Conservation (phyloP, 345 rosid genomes). For the Syzygium oleosum region DNA sequence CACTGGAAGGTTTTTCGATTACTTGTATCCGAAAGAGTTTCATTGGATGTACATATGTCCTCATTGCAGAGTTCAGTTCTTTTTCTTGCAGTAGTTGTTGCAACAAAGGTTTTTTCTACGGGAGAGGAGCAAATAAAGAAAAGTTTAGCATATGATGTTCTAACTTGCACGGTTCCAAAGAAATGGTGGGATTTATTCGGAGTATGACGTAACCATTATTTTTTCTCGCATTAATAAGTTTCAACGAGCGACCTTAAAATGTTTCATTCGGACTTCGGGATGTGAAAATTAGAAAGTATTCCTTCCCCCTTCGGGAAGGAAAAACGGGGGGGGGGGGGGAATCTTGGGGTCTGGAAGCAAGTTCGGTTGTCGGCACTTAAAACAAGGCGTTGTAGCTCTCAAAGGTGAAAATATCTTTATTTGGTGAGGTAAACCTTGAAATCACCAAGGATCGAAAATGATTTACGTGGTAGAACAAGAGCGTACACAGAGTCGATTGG, state of each 20-base stretch:
- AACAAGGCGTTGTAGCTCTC: too few species aligned
- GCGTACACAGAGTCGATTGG: background rate
- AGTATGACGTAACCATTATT: background rate
- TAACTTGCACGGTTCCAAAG: background rate
- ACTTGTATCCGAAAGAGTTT: background rate
- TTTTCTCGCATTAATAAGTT: background rate
- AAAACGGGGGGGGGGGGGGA: too few species aligned
- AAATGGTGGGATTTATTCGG: background rate
- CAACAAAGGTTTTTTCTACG: background rate
- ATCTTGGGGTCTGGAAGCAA: too few species aligned
- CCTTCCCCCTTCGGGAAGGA: too few species aligned
- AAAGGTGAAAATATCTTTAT: too few species aligned
- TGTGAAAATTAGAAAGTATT: too few species aligned
- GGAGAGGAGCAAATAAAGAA: background rate
- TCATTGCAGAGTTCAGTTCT: background rate
- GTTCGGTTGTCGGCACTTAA: too few species aligned
- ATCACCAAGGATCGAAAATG: background rate
- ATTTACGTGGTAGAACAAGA: background rate
- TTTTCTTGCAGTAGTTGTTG: background rate
- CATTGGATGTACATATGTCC: background rate
- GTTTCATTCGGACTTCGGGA: too few species aligned
- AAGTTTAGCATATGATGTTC: background rate
- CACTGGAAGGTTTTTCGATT: background rate
- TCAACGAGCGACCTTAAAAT: background rate
- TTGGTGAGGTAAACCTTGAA: too few species aligned